A percentile compares a stretch with the other conserved stretches of the same genome.
These are phyloP conservation scores for Echria macrotheca DNA, from an alignment of 495 filamentous ascomycete genomes.

Conservation along the genomic window DNA sequence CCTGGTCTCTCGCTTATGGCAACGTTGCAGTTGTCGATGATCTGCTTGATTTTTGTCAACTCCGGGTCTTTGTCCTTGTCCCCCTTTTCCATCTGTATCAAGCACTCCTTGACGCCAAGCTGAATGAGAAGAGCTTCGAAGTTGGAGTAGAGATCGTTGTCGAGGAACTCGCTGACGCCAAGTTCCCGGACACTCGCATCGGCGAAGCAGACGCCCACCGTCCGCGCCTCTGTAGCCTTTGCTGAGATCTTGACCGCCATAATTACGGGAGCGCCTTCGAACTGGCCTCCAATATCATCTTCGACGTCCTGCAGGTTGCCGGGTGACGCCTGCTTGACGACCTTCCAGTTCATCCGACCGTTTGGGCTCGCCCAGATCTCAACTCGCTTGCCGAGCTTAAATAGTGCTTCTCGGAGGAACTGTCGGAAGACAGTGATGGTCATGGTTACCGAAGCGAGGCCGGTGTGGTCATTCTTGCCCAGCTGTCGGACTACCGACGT, in stretches of 20 bases:
- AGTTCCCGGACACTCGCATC: constrained; percentile 95
- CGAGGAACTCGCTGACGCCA: constrained; percentile 93
- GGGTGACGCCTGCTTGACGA: constrained; percentile 84
- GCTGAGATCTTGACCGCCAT: constrained; percentile 88
- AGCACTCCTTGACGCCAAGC: constrained; percentile 88
- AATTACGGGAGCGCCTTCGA: constrained; percentile 88
- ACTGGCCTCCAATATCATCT: constrained; percentile 84
- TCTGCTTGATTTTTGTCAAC: constrained; percentile 75
- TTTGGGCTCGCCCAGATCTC: constrained; percentile 79
- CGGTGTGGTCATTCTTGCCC: constrained; percentile 72
- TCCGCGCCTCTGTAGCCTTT: constrained; percentile 76
- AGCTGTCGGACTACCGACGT: constrained; percentile 90
- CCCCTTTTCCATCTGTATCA: constrained; percentile 67
- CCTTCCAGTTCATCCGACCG: constrained; percentile 82
- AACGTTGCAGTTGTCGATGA: constrained; percentile 87
- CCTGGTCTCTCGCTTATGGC: constrained; percentile 73
- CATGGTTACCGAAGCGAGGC: constrained; percentile 88
- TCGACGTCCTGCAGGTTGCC: constrained; percentile 97
- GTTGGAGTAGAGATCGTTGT: constrained; percentile 98
- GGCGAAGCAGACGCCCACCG: constrained; percentile 93
- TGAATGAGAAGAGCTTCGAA: constrained; percentile 96
- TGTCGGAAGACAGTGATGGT: constrained; percentile 90
- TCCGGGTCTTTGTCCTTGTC: constrained; percentile 78
- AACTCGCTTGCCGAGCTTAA: constrained; percentile 80
- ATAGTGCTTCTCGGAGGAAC: constrained; percentile 90